Percentiles rank a stretch among this genome's conserved stretches.
These are phyloP conservation scores for Ilex paraguariensis DNA, from an alignment of 305 asterid genomes.

Conservation along the genomic window DNA sequence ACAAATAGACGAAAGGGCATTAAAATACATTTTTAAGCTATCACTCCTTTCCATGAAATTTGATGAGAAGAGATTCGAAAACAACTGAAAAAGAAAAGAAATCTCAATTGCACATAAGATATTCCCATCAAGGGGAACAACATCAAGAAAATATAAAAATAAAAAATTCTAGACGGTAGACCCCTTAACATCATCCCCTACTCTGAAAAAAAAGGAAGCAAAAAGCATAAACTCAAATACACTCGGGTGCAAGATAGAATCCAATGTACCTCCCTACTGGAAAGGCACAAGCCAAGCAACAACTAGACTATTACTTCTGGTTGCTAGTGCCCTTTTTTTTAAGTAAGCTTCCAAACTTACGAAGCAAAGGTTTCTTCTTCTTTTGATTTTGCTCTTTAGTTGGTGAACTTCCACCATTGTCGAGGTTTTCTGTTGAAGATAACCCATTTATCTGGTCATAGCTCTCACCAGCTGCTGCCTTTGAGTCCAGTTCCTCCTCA, in stretches of 20 bases:
- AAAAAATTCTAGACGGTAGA: no score
- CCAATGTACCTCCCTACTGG: slow-evolving; percentile 33
- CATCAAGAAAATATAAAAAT: no score
- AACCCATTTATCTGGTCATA: slow-evolving; percentile 47
- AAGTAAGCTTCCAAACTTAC: slow-evolving; percentile 77
- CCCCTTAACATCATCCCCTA: slow-evolving; percentile 11
- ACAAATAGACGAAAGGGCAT: no score
- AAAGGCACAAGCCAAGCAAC: slow-evolving; percentile 12
- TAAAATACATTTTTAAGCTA: no score
- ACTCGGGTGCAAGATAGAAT: slow-evolving; percentile 28
- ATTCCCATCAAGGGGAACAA: no score
- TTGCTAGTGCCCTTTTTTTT: slow-evolving; percentile 70
- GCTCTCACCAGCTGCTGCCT: slow-evolving; percentile 51
- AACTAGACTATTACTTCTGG: slow-evolving; percentile 45
- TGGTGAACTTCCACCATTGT: slow-evolving; percentile 57
- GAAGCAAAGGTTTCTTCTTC: slow-evolving; percentile 85
- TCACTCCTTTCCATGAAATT: no score
- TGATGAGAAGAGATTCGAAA: no score
- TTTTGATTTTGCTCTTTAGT: slow-evolving; percentile 55
- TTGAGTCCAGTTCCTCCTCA: slow-evolving; percentile 69
- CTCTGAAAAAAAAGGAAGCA: slow-evolving; percentile 17
- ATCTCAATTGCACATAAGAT: no score
- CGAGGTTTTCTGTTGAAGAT: slow-evolving; percentile 42
- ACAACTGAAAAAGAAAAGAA: no score
- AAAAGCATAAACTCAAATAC: slow-evolving; percentile 32